These are phyloP conservation scores for Xylaria scruposa DNA, from an alignment of 495 filamentous ascomycete species.

Conservation along the genomic window DNA sequence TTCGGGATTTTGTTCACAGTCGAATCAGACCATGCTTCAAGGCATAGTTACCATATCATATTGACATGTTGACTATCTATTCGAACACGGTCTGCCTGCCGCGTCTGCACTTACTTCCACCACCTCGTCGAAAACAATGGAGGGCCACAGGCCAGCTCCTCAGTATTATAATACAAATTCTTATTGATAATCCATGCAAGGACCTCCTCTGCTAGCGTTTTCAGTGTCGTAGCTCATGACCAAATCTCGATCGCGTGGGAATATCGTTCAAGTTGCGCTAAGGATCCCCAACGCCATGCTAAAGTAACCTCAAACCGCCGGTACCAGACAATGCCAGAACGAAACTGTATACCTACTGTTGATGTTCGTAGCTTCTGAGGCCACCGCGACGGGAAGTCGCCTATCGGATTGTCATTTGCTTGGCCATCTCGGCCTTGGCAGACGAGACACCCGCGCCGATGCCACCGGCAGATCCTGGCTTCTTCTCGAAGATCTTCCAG, in stretches of 20 bases:
- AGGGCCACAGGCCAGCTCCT: slow-evolving; percentile 16
- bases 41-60: slow-evolving; percentile 24
- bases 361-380: slow-evolving; percentile 38
- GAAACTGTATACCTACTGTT: slow-evolving; percentile 56
- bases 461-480: slow-evolving; percentile 70
- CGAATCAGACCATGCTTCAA: not conserved
- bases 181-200: slow-evolving; percentile 26
- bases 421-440: slow-evolving; percentile 73
- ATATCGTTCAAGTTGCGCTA: slow-evolving; percentile 32
- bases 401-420: slow-evolving; percentile 98
- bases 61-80: slow-evolving; percentile 31
- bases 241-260: slow-evolving; percentile 34
- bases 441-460: slow-evolving; percentile 63
- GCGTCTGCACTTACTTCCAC: not conserved
- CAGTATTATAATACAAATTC: slow-evolving; percentile 27
- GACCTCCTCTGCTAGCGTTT: slow-evolving; percentile 26
- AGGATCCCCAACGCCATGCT: slow-evolving; percentile 53
- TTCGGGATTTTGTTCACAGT: not conserved
- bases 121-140: not conserved
- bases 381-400: slow-evolving; percentile 27
- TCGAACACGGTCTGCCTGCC: not conserved
- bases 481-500: slow-evolving; percentile 99
- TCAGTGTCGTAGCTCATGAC: slow-evolving; percentile 44
- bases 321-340: slow-evolving; percentile 48
- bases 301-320: slow-evolving; percentile 46